Evolutionary conservation across 2,329 filamentous ascomycete genomes (phyloP).

Genomic region (Penicillium sp.): DNA sequence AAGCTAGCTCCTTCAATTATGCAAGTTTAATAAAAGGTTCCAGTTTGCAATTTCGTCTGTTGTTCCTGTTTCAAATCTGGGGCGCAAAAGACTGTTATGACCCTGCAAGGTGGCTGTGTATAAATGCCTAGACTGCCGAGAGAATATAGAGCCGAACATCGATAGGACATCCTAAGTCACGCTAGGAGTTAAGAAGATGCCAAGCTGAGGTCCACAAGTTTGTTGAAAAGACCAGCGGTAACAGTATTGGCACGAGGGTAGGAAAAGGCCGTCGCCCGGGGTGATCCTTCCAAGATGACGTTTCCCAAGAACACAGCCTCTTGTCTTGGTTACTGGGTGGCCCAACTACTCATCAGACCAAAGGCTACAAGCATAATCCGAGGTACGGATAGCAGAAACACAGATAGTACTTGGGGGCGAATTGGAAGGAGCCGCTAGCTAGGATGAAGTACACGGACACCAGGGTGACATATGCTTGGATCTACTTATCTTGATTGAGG

Average conservation of each 20-base stretch:
- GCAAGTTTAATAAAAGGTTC: not conserved
- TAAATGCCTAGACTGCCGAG: not conserved
- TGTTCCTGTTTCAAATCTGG: not conserved
- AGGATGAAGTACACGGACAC: not conserved
- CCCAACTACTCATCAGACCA: not conserved
- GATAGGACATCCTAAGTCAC: not conserved
- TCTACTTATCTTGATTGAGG: not conserved
- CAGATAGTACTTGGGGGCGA: not conserved
- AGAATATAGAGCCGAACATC: not conserved
- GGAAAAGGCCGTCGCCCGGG: not conserved
- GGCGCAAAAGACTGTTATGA: not conserved
- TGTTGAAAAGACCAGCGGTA: not conserved
- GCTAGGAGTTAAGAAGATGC: not conserved
- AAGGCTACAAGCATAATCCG: not conserved
- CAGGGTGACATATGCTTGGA: not conserved
- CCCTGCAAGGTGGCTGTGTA: not conserved
- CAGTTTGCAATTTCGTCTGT: not conserved
- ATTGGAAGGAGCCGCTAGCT: not conserved
- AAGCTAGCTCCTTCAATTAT: constrained; percentile 1
- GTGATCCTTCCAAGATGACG: not conserved
- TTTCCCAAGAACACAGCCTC: not conserved
- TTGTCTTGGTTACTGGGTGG: not conserved
- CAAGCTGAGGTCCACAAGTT: not conserved
- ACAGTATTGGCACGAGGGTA: not conserved
- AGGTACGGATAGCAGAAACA: not conserved